Evolutionary conservation across 1,284 basidiomycete species (phyloP), one percentile per base, ranked within the genome.

Genomic region (Apiotrichum domesticum): DNA sequence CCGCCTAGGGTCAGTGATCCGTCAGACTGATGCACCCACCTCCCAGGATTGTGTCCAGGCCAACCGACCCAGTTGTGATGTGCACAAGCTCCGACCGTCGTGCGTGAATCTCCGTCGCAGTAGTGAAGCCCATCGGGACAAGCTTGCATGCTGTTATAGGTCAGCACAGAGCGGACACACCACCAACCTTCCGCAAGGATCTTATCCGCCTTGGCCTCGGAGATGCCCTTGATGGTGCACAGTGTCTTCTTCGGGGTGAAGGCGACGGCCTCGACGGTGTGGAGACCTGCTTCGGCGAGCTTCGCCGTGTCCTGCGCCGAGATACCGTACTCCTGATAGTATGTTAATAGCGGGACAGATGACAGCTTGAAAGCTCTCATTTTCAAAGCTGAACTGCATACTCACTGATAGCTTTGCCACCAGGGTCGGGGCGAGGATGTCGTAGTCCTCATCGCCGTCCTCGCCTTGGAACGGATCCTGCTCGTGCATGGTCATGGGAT

Each of bases 141-240:
- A 98, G 88, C 79, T 97, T 98, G 70, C 88, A 87, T 2, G 94
- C 96, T 97, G 67, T 29, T 33, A 35, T 54, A 21, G 46, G 41
- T 54, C 35, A 46, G 32, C 9, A 32, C 7, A 39, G 13, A 9
- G 3, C 4, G 5, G 9, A 7, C 32, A 29, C 15, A 4, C 13
- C 21, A 74, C 84, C 62, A 59, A 90, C 94, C 92, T 80, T 96
- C 92, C 10, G 83, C 80, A 32, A 98, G 76, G 57, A 98, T 95
- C 80, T 95, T 98, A 75, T 99, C 96, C 2, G 95, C 96, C 74
- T 98, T 99, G 66, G 88, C 84, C 69, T 98, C 96, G 35, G 92
- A 96, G 61, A 99, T 97, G 15, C 96, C 96, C 78, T 98, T 98
- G 72, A 98, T 94, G 4, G 85, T 83, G 59, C 91, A 83, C 39